Evolutionary conservation across 2,329 filamentous ascomycete species (phyloP).

Genomic region (Chaetomium sp.): DNA sequence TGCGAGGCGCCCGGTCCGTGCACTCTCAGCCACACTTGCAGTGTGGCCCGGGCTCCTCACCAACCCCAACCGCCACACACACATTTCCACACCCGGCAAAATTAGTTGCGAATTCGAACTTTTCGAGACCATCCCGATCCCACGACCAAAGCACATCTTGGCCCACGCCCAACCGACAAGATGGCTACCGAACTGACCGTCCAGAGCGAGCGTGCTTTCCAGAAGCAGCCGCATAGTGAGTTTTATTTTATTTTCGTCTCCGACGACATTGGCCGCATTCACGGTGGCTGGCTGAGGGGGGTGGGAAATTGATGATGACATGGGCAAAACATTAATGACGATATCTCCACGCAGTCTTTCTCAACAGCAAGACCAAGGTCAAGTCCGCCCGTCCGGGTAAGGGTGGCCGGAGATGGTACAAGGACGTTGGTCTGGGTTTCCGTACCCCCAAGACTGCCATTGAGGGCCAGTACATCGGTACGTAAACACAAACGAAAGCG

Average conservation of each 20-base stretch:
- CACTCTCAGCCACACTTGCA: no score
- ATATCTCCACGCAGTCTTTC: constrained; percentile 58
- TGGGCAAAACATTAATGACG: constrained; percentile 14
- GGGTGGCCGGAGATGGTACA: constrained; percentile 88
- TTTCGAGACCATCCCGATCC: constrained; percentile 20
- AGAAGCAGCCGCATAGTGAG: constrained; percentile 93
- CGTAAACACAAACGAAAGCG: constrained; percentile 35
- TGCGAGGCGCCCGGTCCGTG: no score
- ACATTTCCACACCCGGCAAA: no score
- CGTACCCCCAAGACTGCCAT: constrained; percentile 97
- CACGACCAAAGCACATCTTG: constrained; percentile 30
- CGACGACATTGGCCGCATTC: neutral
- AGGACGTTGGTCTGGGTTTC: constrained; percentile 99
- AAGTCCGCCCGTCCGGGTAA: constrained; percentile 82
- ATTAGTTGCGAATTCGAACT: neutral
- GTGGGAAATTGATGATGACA: constrained; percentile 8
- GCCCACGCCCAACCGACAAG: constrained; percentile 45
- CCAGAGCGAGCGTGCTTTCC: constrained; percentile 99
- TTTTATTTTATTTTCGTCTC: constrained; percentile 5
- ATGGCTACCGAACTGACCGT: constrained; percentile 99
- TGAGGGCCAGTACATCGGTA: constrained; percentile 99
- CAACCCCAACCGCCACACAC: no score
- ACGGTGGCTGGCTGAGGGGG: neutral
- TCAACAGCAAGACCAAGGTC: constrained; percentile 89
- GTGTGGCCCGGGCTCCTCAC: no score